Percentiles rank a stretch among this genome's conserved stretches.
These are phyloP conservation scores for Ascochyta clinopodiicola DNA, from an alignment of 2,329 filamentous ascomycete species.

Conservation along the genomic window DNA sequence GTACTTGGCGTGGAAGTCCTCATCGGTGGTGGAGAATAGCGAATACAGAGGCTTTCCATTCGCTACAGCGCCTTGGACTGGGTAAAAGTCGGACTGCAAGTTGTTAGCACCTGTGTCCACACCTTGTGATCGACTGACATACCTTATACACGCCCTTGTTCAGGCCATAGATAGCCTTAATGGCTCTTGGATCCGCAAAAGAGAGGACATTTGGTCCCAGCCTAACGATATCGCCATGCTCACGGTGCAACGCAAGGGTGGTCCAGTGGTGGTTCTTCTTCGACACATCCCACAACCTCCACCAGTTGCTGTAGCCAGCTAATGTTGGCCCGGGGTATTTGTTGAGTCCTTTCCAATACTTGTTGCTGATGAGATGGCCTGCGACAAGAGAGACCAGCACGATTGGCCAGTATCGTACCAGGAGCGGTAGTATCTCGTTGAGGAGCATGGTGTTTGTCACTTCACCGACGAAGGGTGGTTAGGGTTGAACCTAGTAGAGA, in stretches of 20 bases:
- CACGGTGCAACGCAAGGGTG: constrained; percentile 70
- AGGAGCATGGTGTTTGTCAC: constrained; percentile 40
- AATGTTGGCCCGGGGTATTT: constrained; percentile 75
- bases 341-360: constrained; percentile 64
- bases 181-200: constrained; percentile 74
- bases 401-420: constrained; percentile 53
- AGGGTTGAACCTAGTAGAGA: background rate
- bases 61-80: constrained; percentile 75
- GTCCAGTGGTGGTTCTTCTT: constrained; percentile 70
- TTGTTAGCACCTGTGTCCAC: constrained; percentile 2
- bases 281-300: constrained; percentile 75
- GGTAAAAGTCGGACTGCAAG: constrained; percentile 76
- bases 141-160: constrained; percentile 85
- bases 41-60: constrained; percentile 72
- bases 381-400: constrained; percentile 41
- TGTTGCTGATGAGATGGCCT: constrained; percentile 52
- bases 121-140: constrained; percentile 15
- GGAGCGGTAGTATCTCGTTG: constrained; percentile 43
- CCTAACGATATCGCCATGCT: constrained; percentile 76
- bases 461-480: background rate
- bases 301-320: constrained; percentile 74
- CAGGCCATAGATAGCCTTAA: constrained; percentile 79
- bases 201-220: constrained; percentile 77
- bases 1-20: constrained; percentile 76
- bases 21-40: constrained; percentile 78